Percentiles rank a stretch among this genome's conserved stretches.
These are phyloP conservation scores for Fusarium chuoi DNA, from an alignment of 2,329 filamentous ascomycete genomes.

Conservation along the genomic window DNA sequence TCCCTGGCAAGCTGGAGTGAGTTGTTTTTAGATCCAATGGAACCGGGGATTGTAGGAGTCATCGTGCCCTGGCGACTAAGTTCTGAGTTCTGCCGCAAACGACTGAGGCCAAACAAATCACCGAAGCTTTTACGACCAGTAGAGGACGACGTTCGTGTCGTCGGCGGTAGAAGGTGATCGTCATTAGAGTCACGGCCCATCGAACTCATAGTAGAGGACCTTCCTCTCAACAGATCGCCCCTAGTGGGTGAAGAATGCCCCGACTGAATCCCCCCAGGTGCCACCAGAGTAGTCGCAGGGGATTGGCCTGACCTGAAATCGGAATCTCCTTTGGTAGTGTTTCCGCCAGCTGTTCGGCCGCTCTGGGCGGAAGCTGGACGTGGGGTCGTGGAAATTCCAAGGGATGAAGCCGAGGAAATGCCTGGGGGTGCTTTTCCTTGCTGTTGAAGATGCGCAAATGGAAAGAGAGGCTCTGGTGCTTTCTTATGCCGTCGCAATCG, in stretches of 20 bases:
- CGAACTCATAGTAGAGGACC: slow-evolving; percentile 92
- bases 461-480: slow-evolving; percentile 81
- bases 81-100: slow-evolving; percentile 85
- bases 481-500: slow-evolving; percentile 81
- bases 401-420: slow-evolving; percentile 56
- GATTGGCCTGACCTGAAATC: slow-evolving; percentile 47
- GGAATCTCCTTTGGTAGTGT: slow-evolving; percentile 30
- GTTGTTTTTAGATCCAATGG: slow-evolving; percentile 80
- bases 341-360: slow-evolving; percentile 36
- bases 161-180: slow-evolving; percentile 73
- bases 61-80: slow-evolving; percentile 75
- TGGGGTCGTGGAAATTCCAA: slow-evolving; percentile 48
- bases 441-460: slow-evolving; percentile 82
- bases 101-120: slow-evolving; percentile 81
- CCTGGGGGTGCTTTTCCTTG: slow-evolving; percentile 63
- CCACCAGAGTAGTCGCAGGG: slow-evolving; percentile 61
- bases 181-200: slow-evolving; percentile 78
- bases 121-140: slow-evolving; percentile 95
- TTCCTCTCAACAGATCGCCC: slow-evolving; percentile 70
- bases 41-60: slow-evolving; percentile 75
- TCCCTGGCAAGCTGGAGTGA: slow-evolving; percentile 83
- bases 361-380: slow-evolving; percentile 52
- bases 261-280: slow-evolving; percentile 54
- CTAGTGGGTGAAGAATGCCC: slow-evolving; percentile 77
- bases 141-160: slow-evolving; percentile 82